Base-by-base conservation (phyloP, 106 monocot species). In the Dendrobium huoshanense region DNA sequence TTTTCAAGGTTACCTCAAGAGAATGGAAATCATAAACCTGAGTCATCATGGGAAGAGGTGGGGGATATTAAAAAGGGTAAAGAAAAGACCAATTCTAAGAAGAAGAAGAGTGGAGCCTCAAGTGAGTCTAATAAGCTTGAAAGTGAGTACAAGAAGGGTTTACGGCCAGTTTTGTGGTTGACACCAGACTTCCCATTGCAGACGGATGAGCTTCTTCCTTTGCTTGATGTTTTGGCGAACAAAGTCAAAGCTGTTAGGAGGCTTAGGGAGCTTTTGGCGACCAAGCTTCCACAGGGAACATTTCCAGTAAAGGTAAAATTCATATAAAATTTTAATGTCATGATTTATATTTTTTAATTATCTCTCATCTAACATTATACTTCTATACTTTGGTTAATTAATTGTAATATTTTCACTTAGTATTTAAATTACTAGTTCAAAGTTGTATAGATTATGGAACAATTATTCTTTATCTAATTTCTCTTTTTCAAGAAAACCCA, bases 171-270 rank as follows among this genome's bases (percentile, higher is more conserved):
- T 55, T 85, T 99, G 80, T 99, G 98, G 98, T 81, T 99, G 78
- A 95, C 98, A 2, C 91, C 92, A 64, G 98, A 99, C 18, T 99
- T 99, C 83, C 95, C 98, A 77, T 84, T 99, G 78, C 83, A 90
- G 81, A 91, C 85, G 4, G 89, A 93, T 17, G 98, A 99, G 73
- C 87, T 99, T 48, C 81, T 99, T 55, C 98, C 98, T 7, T 54
- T 99, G 77, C 95, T 99, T 80, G 98, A 99, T 84, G 88, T 99
- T 54, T 84, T 99, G 75, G 98, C 95, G 10, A 93, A 93, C 78
- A 99, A 99, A 84, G 98, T 99, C 45, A 99, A 99, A 86, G 95
- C 98, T 47, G 85, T 99, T 56, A 89, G 95, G 84, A 89, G 98
- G 84, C 88, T 99, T 10, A 92, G 98, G 83, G 98, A 99, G 80